Evolutionary conservation across 2,329 filamentous ascomycete species (phyloP), one percentile per base, ranked within the genome.

Genomic region (Grosmannia huntii): DNA sequence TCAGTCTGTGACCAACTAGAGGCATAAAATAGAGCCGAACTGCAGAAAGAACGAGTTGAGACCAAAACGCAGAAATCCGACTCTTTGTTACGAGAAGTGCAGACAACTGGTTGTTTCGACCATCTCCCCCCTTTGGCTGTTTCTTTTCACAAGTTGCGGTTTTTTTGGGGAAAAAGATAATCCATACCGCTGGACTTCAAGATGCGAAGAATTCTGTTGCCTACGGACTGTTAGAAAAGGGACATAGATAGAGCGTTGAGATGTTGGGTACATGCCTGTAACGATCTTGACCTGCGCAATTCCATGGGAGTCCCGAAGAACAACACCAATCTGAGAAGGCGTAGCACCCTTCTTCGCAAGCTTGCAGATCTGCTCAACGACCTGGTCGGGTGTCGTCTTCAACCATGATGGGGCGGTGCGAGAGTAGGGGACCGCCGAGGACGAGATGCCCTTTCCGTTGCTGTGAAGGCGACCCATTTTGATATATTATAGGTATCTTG

Each of bases 171-270:
- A 27, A 41, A 9, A n/a, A 21, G n/a, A 74, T 70, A 73, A 73
- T 81, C 77, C 87, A 79, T 97, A 97, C 94, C 94, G 77, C 82
- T 89, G 70, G 87, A 87, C 86, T 96, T 97, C 70, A 99, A 85
- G 80, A 99, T 97, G 77, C 94, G 88, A 73, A 99, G 90, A 75
- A 99, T 96, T 85, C 96, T 95, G 90, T 99, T 99, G 80, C 94
- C 92, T 91, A 68, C n/a, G 14, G 23, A n/a, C 10, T 21, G 23
- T 56, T 21, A 65, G 66, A 53, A 53, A 66, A 16, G 27, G 14
- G 2, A n/a, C 16, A n/a, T 44, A 12, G 16, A 12, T n/a, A 3
- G 2, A 3, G 7, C 7, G 28, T 28, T 4, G 5, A 4, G 7
- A 28, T 28, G 5, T 28, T 14, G 23, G 25, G 16, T 25, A 73